phyloP scores from a whole-genome alignment of 345 rosid genomes.

The Eucalyptus lansdowneana region DNA sequence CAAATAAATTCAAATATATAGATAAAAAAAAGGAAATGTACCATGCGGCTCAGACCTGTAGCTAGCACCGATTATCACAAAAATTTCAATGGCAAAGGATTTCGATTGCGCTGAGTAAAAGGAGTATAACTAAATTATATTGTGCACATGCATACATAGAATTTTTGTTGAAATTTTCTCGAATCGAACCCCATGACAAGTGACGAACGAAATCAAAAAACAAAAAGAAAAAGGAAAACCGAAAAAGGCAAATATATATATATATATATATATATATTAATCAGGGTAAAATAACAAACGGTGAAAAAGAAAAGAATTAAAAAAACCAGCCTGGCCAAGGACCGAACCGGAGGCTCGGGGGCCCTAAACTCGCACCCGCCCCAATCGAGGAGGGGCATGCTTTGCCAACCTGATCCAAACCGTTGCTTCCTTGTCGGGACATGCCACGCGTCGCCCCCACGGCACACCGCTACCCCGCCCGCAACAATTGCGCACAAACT shows the following conservation, averaged over 20 bases:
- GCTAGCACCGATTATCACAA: not conserved
- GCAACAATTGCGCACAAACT: not conserved
- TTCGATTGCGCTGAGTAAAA: not conserved
- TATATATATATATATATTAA: too few relatives aligned
- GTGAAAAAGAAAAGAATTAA: not conserved
- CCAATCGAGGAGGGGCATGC: not conserved
- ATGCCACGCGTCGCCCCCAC: not conserved
- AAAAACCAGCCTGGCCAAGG: not conserved
- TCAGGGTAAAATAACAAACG: not conserved
- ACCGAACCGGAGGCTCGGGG: not conserved
- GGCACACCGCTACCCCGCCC: not conserved
- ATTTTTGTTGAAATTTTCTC: not conserved
- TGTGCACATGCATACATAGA: not conserved
- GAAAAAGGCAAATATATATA: not conserved
- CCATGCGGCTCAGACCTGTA: not conserved
- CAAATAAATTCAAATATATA: not conserved
- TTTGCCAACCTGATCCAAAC: constrained; percentile 1
- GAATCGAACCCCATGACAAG: not conserved
- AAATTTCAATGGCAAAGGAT: not conserved
- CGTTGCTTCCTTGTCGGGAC: not conserved
- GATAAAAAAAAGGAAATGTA: not conserved
- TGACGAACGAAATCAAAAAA: not conserved
- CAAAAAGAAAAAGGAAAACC: fast-evolving
- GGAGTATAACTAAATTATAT: too few relatives aligned
- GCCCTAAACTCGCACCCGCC: not conserved